Evolutionary conservation across 179 eudicot species (phyloP).

Genomic region (Silene noctiflora): DNA sequence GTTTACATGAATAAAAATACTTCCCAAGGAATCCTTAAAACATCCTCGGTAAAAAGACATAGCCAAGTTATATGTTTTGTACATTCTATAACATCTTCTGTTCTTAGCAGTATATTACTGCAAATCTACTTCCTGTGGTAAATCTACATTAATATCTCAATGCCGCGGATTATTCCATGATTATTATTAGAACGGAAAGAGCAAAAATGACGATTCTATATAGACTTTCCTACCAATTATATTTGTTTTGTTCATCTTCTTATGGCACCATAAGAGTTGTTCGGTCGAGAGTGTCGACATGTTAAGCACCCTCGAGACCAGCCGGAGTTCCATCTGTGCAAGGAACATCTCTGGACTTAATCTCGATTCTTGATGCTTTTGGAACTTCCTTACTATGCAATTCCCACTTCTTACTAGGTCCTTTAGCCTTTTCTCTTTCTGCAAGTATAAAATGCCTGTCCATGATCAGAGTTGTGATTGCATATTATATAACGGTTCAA

Average conservation of each 20-base stretch:
- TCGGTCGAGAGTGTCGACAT: constrained; percentile 55
- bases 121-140: constrained; percentile 1
- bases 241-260: constrained; percentile 50
- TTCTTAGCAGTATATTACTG: constrained; percentile 10
- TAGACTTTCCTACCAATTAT: constrained; percentile 49
- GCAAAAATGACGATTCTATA: constrained; percentile 59
- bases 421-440: constrained; percentile 82
- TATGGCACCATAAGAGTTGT: constrained; percentile 76
- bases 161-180: no score
- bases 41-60: constrained; percentile 25
- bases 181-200: constrained; percentile 49
- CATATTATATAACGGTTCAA: no score
- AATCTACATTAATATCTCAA: not conserved
- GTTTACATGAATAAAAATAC: constrained; percentile 15
- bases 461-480: not conserved
- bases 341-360: constrained; percentile 34
- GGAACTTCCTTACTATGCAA: constrained; percentile 78
- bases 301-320: constrained; percentile 61
- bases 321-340: constrained; percentile 64
- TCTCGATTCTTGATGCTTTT: constrained; percentile 43
- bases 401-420: constrained; percentile 67
- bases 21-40: constrained; percentile 21
- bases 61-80: constrained; percentile 19
- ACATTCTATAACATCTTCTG: constrained; percentile 18
- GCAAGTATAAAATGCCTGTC: constrained; percentile 18